Evolutionary conservation across 805 yeast genomes (phyloP).

Genomic region (Kluyveromyces lactis): DNA sequence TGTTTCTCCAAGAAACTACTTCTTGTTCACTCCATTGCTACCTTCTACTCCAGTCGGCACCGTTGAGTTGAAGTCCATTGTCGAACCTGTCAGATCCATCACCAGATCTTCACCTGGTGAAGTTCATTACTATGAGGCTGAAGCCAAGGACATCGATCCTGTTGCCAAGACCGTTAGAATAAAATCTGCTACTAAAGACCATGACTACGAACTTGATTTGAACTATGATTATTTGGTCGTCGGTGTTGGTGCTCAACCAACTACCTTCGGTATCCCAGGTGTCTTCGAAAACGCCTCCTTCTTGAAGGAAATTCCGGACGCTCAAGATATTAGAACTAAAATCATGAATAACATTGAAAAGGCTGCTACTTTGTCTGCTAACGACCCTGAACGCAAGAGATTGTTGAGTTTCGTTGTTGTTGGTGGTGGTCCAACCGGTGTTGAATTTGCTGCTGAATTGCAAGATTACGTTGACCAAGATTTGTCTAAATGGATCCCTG

Average conservation of each 20-base stretch:
- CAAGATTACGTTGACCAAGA: conserved; percentile 93
- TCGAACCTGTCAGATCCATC: conserved; percentile 86
- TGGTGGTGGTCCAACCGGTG: conserved; percentile 99
- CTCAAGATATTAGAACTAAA: conserved; percentile 72
- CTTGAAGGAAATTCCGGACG: conserved; percentile 84
- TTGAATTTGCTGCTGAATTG: conserved; percentile 92
- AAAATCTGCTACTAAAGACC: conserved; percentile 44
- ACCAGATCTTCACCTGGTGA: conserved; percentile 74
- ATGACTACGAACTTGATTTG: conserved; percentile 38
- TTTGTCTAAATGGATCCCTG: conserved; percentile 82
- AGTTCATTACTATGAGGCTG: conserved; percentile 81
- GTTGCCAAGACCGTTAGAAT: conserved; percentile 54
- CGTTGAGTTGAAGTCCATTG: conserved; percentile 79
- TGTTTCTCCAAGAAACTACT: conserved; percentile 91
- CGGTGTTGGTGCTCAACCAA: conserved; percentile 93
- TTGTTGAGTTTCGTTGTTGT: conserved; percentile 83
- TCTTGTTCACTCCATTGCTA: conserved; percentile 89
- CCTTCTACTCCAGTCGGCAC: conserved; percentile 96
- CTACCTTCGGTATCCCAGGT: conserved; percentile 93
- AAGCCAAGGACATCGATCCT: conserved; percentile 78
- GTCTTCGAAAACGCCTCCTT: conserved; percentile 81
- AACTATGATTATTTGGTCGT: conserved; percentile 77
- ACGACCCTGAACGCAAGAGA: conserved; percentile 72
- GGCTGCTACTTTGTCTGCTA: conserved; percentile 68
- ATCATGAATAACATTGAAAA: conserved; percentile 85